Conservation (phyloP, 495 filamentous ascomycete species). For the Chaetomium tenue region DNA sequence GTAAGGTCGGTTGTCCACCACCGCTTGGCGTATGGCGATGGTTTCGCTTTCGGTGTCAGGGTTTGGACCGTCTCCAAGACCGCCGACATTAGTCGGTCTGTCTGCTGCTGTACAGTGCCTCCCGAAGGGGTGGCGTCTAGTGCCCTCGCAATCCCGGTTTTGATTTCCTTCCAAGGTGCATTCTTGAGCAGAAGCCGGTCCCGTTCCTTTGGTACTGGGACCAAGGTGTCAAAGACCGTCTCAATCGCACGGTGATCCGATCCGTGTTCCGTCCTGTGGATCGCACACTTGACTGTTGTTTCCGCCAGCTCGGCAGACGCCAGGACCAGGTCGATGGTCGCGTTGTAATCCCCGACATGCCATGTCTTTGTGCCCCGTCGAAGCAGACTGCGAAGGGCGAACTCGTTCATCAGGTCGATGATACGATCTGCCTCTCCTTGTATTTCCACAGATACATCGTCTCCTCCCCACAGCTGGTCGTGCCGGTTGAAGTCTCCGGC, state of each 20-base stretch:
- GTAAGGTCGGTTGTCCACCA: conserved; percentile 14
- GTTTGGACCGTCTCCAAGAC: conserved; percentile 10
- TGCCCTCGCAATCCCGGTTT: not conserved
- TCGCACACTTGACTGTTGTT: conserved; percentile 8
- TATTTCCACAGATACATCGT: not conserved
- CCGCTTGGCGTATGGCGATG: conserved; percentile 20
- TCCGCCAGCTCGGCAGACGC: conserved; percentile 16
- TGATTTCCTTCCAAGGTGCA: conserved; percentile 16
- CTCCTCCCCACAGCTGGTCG: conserved; percentile 15
- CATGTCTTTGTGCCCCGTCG: conserved; percentile 15
- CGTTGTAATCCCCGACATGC: conserved; percentile 3
- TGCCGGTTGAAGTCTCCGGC: conserved; percentile 19
- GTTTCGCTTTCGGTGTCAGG: conserved; percentile 19
- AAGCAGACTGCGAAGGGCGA: conserved; percentile 11
- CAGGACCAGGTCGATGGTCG: conserved; percentile 19
- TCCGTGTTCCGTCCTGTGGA: conserved; percentile 16
- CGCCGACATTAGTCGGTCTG: conserved; percentile 18
- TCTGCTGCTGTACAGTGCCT: conserved; percentile 21
- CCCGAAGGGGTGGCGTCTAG: not conserved
- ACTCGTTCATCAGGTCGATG: conserved; percentile 12
- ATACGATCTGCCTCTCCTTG: conserved; percentile 6
- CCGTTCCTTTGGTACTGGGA: not conserved
- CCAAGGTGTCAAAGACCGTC: conserved; percentile 1
- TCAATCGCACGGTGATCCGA: conserved; percentile 22
- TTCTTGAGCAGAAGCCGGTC: conserved; percentile 20